These are phyloP conservation scores for Pichia kudriavzevii DNA, from an alignment of 1,139 yeast species.

Conservation along the genomic window DNA sequence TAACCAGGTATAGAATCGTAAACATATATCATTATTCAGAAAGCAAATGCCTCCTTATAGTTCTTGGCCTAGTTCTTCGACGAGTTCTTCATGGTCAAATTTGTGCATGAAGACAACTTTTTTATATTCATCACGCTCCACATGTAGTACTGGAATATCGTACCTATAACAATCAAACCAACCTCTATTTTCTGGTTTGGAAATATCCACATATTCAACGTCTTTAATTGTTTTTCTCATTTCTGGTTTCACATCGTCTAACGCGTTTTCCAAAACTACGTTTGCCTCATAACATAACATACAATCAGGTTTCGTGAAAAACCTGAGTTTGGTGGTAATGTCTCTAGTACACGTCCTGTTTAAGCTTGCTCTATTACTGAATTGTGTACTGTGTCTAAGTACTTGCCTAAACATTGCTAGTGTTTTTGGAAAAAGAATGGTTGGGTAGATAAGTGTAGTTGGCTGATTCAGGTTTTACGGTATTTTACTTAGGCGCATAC, in stretches of 20 bases:
- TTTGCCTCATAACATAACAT: conserved; percentile 74
- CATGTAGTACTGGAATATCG: conserved; percentile 85
- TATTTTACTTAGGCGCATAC: too few relatives aligned
- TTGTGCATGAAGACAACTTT: conserved; percentile 73
- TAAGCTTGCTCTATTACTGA: too few relatives aligned
- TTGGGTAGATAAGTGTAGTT: too few relatives aligned
- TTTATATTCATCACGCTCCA: conserved; percentile 43
- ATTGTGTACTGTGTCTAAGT: too few relatives aligned
- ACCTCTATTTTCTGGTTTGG: conserved; percentile 52
- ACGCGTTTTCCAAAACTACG: conserved; percentile 38
- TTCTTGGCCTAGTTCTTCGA: conserved; percentile 35
- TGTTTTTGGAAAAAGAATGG: too few relatives aligned
- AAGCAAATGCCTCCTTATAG: conserved; percentile 12
- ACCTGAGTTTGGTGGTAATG: conserved; percentile 41
- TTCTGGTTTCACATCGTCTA: conserved; percentile 21
- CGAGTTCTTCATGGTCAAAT: conserved; percentile 50
- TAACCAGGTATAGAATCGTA: too few relatives aligned
- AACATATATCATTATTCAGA: background rate
- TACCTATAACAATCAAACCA: conserved; percentile 80
- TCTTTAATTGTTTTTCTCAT: conserved; percentile 25
- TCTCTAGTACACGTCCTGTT: too few relatives aligned
- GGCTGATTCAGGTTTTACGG: too few relatives aligned
- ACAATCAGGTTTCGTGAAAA: conserved; percentile 75
- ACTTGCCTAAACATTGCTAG: too few relatives aligned
- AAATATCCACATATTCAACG: conserved; percentile 55